phyloP scores from a whole-genome alignment of 805 yeast genomes.

The Pichia californica region DNA sequence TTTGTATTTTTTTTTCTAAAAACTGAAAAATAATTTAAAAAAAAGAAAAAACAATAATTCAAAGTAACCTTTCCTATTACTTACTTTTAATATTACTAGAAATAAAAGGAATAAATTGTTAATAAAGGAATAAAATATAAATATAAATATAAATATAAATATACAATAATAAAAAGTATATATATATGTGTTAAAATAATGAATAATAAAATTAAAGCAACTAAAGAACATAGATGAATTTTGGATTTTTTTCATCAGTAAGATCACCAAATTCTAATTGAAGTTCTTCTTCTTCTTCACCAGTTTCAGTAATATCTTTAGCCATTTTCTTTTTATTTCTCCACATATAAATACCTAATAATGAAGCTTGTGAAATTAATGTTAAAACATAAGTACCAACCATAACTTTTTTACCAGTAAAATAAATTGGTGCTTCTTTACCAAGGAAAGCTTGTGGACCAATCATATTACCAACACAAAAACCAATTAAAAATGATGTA shows the following conservation, averaged over 20 bases:
- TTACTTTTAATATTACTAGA: too few relatives aligned
- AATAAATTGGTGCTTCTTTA: slow-evolving; percentile 38
- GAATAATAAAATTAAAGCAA: too few relatives aligned
- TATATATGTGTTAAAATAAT: too few relatives aligned
- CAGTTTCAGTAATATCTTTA: slow-evolving; percentile 10
- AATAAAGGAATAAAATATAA: too few relatives aligned
- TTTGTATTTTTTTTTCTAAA: too few relatives aligned
- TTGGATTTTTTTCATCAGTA: not conserved
- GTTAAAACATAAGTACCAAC: slow-evolving; percentile 39
- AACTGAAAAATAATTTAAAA: too few relatives aligned
- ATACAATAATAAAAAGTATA: too few relatives aligned
- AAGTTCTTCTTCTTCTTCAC: slow-evolving; percentile 19
- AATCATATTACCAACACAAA: slow-evolving; percentile 41
- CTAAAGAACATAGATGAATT: not conserved
- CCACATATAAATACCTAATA: slow-evolving; percentile 27
- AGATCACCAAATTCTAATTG: slow-evolving; percentile 27
- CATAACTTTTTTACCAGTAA: slow-evolving; percentile 39
- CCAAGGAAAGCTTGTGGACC: slow-evolving; percentile 50
- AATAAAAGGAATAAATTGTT: too few relatives aligned
- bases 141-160: too few relatives aligned
- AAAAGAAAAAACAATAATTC: too few relatives aligned
- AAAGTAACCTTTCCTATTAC: too few relatives aligned
- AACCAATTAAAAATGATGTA: slow-evolving; percentile 40
- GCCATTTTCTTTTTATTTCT: slow-evolving; percentile 27
- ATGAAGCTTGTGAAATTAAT: slow-evolving; percentile 31